Evolutionary conservation across 495 filamentous ascomycete species (phyloP), one percentile per base, ranked within the genome.

Genomic region (Pseudoneurospora amorphoporcata): DNA sequence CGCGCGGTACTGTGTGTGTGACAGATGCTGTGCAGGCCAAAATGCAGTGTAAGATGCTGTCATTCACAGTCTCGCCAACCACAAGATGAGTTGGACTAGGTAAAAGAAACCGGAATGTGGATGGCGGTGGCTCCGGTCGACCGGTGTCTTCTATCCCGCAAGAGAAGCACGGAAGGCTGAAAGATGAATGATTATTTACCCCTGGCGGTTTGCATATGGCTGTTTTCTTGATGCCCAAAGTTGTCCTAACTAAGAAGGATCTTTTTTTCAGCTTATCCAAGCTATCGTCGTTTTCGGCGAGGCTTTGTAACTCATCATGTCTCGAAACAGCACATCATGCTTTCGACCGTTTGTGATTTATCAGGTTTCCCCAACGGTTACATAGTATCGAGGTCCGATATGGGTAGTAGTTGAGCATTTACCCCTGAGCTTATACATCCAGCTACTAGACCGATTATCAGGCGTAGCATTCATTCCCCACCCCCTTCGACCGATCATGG

Each of bases 151-250:
- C 47, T 61, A 16, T 53, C 6, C 12, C 53, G 53, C 12, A 61
- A 61, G 53, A 3, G 35, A 37, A 37, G 35, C 35, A 37, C 35
- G 53, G 39, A 70, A 70, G 37, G 39, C 41, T 43, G 23, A 19
- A 53, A 9, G 35, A 35, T 6, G 12, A 53, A 70, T 68, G 8
- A 4, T 4, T 39, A 43, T 4, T 53, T 70, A 9, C 23, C 42
- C 29, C 23, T 58, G 23, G 23, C 47, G 23, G 32, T 23, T 58
- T 61, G 53, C 53, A 16, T 16, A 17, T 35, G 53, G 14, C 70
- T 32, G 58, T 10, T 37, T n/a, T 58, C 40, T 73, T 73, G 73
- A 65, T 75, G 73, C 71, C 73, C 71, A 75, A 75, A 68, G 45
- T 17, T 43, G 53, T 68, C 39, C 71, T 9, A 41, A 70, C 16